Base-by-base conservation (phyloP, 73 alveolate genomes). In the Diophrys appendiculata region DNA sequence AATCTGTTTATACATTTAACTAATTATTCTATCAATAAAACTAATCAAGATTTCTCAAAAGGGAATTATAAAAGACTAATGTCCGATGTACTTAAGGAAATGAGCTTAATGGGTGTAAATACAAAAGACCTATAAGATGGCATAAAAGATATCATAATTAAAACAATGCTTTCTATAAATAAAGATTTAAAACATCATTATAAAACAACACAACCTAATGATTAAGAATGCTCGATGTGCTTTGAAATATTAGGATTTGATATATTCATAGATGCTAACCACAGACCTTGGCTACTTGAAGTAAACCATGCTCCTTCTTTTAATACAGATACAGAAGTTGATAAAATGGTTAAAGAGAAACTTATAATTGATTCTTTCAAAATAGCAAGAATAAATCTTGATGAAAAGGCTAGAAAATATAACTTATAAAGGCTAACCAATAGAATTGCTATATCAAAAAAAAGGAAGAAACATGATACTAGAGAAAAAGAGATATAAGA, bases 281-380 rank as follows among this genome's bases (percentile, higher is more conserved):
- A 52, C 28, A 64, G 56, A 25, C 83, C 83, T 11, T 75, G 83
- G 83, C 67, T 75, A 0, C 64, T 75, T 2, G 83, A 75, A 75
- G 83, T 75, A 0, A 75, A 75, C 43, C 83, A 75, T 55, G 78
- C 81, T 52, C 99, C 99, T 5, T 82, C 96, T 69, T 85, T 92
- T 43, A 88, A 87, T 35, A 88, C 95, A 26, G 82, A 88, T 31
- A 68, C 95, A 0, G 92, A 88, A 23, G 67, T 92, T n/a, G 98
- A 92, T 77, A 69, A 82, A 43, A 79, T 81, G 65, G 87, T 92
- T 25, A 92, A 92, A 77, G 77, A 86, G 25, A 83, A 77, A 52
- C 79, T 92, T 54, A 90, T 92, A n/a, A n/a, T n/a, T n/a, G n/a
- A n/a, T n/a, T n/a, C n/a, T n/a, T n/a, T n/a, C n/a, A n/a, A n/a